Percentiles rank a stretch among this genome's conserved stretches.
These are phyloP conservation scores for Coemansia sp. DNA, from an alignment of 192 early-diverging fungal genomes.

Conservation along the genomic window DNA sequence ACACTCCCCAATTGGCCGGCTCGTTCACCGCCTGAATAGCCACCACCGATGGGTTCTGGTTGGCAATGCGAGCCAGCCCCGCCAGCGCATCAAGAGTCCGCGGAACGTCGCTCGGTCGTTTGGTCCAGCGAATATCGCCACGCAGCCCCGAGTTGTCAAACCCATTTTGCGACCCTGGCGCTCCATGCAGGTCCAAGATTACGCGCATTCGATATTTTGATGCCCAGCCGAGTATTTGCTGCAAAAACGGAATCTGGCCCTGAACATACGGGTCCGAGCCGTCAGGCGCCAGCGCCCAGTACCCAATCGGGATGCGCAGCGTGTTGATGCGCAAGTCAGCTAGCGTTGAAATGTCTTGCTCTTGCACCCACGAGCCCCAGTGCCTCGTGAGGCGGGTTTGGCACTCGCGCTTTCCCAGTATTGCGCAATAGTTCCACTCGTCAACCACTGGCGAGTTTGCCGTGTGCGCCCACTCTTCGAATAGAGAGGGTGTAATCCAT, in stretches of 20 bases:
- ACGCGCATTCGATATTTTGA: constrained; percentile 64
- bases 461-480: constrained; percentile 39
- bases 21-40: constrained; percentile 54
- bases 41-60: constrained; percentile 29
- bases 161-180: constrained; percentile 74
- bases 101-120: constrained; percentile 22
- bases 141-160: constrained; percentile 56
- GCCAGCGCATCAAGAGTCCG: constrained; percentile 34
- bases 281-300: constrained; percentile 64
- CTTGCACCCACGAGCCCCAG: constrained; percentile 63
- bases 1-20: constrained; percentile 55
- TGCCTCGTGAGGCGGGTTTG: constrained; percentile 55
- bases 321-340: constrained; percentile 64
- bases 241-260: constrained; percentile 57
- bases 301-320: constrained; percentile 68
- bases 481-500: constrained; percentile 59
- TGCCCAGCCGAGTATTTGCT: constrained; percentile 62
- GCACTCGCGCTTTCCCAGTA: constrained; percentile 59
- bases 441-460: constrained; percentile 52
- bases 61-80: constrained; percentile 34
- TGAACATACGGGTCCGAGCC: constrained; percentile 63
- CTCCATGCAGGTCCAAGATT: constrained; percentile 68
- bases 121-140: constrained; percentile 49
- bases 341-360: constrained; percentile 59
- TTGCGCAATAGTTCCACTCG: constrained; percentile 64